Evolutionary conservation across 1,284 basidiomycete genomes (phyloP).

Genomic region (Caloboletus firmus): DNA sequence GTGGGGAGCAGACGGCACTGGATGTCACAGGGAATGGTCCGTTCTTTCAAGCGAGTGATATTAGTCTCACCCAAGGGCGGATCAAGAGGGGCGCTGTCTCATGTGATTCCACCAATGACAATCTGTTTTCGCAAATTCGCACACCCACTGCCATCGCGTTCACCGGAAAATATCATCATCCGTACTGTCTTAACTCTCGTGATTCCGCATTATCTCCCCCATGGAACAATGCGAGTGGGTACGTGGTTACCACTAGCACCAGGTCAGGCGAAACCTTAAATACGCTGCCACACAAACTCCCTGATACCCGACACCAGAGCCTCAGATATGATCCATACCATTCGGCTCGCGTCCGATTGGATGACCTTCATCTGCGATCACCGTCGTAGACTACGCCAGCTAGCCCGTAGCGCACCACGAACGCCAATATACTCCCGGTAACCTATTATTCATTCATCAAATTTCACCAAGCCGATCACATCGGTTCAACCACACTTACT

Average conservation of each 20-base stretch:
- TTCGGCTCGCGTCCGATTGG: background rate
- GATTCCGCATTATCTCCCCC: slow-evolving; percentile 30
- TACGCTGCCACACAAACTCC: background rate
- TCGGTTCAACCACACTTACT: slow-evolving; percentile 38
- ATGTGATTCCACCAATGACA: slow-evolving; percentile 29
- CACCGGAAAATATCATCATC: background rate
- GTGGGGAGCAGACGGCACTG: background rate
- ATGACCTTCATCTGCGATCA: slow-evolving; percentile 62
- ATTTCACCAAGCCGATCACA: slow-evolving; percentile 6
- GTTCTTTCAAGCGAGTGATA: slow-evolving; percentile 2
- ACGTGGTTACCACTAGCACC: background rate
- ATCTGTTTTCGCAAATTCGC: slow-evolving; percentile 1
- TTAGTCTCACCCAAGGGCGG: background rate
- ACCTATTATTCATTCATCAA: slow-evolving; percentile 45
- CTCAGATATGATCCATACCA: background rate
- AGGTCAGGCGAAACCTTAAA: background rate
- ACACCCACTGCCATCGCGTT: background rate
- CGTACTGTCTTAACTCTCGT: slow-evolving; percentile 10
- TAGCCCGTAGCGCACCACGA: slow-evolving; percentile 83
- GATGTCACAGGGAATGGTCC: too few relatives aligned
- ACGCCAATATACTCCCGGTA: slow-evolving; percentile 74
- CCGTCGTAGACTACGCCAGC: slow-evolving; percentile 88
- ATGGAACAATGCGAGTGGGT: background rate
- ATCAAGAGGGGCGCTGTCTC: background rate
- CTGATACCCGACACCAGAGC: background rate